phyloP scores from a whole-genome alignment of 208 protist species.

The Trypanosoma lewisi region DNA sequence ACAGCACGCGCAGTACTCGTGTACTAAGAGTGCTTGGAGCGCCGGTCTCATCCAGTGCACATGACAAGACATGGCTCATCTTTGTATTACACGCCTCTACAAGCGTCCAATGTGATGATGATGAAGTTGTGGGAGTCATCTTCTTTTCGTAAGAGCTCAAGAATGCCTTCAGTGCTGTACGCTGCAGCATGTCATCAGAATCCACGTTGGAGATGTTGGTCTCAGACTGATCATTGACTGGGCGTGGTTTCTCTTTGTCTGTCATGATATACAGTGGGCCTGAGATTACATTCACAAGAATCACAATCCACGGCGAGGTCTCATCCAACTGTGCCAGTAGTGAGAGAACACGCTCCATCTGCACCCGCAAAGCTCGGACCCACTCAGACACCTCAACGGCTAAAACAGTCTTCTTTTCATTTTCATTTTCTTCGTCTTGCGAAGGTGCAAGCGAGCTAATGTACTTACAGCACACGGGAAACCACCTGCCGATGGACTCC shows the following conservation, averaged over 20 bases:
- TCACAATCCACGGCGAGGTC: conserved; percentile 20
- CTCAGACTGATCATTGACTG: background rate
- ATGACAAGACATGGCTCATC: conserved; percentile 20
- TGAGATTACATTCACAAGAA: conserved; percentile 12
- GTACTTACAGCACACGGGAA: conserved; percentile 14
- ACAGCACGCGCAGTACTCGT: conserved; percentile 21
- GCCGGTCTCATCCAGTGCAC: conserved; percentile 12
- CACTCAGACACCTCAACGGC: conserved; percentile 17
- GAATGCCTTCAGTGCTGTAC: conserved; percentile 9
- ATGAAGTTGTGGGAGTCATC: background rate
- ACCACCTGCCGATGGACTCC: conserved; percentile 20
- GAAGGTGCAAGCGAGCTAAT: conserved; percentile 6
- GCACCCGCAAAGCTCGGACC: conserved; percentile 8
- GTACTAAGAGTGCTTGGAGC: conserved; percentile 8
- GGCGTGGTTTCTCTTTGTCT: background rate
- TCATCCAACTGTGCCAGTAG: conserved; percentile 18
- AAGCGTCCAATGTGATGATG: conserved; percentile 1
- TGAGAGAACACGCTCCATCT: conserved; percentile 18
- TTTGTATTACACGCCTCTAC: conserved; percentile 18
- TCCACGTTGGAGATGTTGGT: background rate
- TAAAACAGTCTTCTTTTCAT: background rate
- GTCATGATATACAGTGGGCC: conserved; percentile 7
- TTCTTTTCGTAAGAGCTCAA: conserved; percentile 9
- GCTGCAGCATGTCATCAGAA: background rate
- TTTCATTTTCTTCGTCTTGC: background rate